A percentile compares a stretch with the other conserved stretches of the same genome.
Evolutionary conservation across 139 green algal species (phyloP).

Genomic region (Chlamydomonas sphaeroides): DNA sequence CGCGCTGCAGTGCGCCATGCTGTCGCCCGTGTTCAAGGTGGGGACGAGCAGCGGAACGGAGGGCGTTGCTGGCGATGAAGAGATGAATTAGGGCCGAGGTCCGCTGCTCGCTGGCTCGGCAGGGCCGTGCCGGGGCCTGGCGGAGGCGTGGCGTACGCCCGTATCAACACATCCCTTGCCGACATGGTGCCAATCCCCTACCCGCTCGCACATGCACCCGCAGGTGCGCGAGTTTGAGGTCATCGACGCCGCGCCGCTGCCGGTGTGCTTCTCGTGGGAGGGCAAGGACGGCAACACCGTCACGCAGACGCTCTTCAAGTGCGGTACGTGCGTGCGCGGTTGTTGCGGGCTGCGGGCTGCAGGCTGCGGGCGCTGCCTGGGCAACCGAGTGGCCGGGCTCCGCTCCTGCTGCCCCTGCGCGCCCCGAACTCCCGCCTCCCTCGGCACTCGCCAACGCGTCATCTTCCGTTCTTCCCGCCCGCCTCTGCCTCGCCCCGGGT

Average conservation of each 20-base stretch:
- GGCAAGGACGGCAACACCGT: constrained; percentile 77
- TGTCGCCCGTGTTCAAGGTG: constrained; percentile 92
- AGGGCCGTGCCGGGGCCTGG: too few relatives aligned
- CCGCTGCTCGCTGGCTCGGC: too few relatives aligned
- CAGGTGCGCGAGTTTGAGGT: constrained; percentile 97
- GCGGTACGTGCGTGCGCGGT: constrained; percentile 33
- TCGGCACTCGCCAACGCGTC: background rate
- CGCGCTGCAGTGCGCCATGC: constrained; percentile 98
- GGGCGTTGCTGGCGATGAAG: too few relatives aligned
- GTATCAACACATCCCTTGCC: too few relatives aligned
- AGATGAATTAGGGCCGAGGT: too few relatives aligned
- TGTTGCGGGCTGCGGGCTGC: background rate
- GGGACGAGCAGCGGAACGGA: too few relatives aligned
- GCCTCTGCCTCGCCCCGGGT: background rate
- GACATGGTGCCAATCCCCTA: too few relatives aligned
- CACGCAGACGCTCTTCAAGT: constrained; percentile 77
- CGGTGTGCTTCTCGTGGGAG: constrained; percentile 86
- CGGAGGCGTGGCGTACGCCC: too few relatives aligned
- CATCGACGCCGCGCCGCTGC: constrained; percentile 88
- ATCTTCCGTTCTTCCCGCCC: background rate
- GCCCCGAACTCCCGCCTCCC: background rate
- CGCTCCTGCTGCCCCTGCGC: too few relatives aligned
- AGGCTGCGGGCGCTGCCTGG: too few relatives aligned
- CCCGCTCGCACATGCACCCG: background rate
- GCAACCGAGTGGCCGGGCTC: too few relatives aligned